Conservation (phyloP, 257 asterid species). For the Penstemon barbatus region DNA sequence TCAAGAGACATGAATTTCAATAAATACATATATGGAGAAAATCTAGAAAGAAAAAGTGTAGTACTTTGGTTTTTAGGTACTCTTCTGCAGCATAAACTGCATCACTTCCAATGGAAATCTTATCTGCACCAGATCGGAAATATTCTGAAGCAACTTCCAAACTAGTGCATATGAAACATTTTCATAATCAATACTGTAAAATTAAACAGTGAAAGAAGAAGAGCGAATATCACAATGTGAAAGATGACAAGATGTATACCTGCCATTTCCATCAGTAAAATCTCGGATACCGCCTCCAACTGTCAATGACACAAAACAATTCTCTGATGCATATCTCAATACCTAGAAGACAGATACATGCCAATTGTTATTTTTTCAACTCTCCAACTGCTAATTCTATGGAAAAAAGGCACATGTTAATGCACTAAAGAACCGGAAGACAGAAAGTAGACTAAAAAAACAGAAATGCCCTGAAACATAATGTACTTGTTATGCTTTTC, state of each 20-base stretch:
- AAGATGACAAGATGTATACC: slow-evolving; percentile 33
- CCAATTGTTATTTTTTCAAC: slow-evolving; percentile 13
- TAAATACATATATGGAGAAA: slow-evolving; percentile 7
- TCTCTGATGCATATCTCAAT: slow-evolving; percentile 69
- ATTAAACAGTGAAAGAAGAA: slow-evolving; percentile 14
- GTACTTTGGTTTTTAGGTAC: slow-evolving; percentile 74
- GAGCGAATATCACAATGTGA: neutral
- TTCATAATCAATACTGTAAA: neutral
- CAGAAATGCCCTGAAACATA: no score
- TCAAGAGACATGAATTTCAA: slow-evolving; percentile 24
- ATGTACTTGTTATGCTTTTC: no score
- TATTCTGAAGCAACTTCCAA: slow-evolving; percentile 98
- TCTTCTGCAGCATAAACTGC: slow-evolving; percentile 98
- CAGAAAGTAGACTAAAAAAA: no score
- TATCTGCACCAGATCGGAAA: slow-evolving; percentile 97
- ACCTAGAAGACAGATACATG: slow-evolving; percentile 47
- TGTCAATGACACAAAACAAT: slow-evolving; percentile 86
- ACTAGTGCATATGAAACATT: slow-evolving; percentile 56
- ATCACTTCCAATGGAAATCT: slow-evolving; percentile 94
- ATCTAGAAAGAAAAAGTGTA: slow-evolving; percentile 13
- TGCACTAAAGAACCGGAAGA: no score
- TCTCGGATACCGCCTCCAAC: slow-evolving; percentile 98
- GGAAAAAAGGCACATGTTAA: no score
- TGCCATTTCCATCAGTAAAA: slow-evolving; percentile 86
- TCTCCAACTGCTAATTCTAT: neutral